Conservation (phyloP, 495 filamentous ascomycete genomes). For the Ramalina peruviana region DNA sequence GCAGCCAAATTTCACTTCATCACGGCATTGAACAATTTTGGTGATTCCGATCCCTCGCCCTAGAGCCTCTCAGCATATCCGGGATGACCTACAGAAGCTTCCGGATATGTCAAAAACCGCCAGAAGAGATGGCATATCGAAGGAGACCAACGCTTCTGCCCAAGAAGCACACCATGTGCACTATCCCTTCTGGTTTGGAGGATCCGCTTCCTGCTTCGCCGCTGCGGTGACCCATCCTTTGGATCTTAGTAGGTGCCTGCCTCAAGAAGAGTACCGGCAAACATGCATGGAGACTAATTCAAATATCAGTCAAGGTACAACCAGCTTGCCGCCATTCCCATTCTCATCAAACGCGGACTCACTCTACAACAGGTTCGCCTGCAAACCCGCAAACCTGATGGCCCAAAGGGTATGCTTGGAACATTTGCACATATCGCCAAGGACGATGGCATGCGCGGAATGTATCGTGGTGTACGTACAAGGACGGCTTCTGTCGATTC, state of each 20-base stretch:
- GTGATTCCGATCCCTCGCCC: too few species aligned
- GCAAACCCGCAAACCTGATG: conserved; percentile 55
- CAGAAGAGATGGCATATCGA: neutral
- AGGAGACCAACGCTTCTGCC: neutral
- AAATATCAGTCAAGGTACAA: too few species aligned
- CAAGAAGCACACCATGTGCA: conserved; percentile 7
- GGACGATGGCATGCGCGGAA: conserved; percentile 17
- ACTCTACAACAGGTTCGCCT: conserved; percentile 23
- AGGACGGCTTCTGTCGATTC: neutral
- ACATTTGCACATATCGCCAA: conserved; percentile 24
- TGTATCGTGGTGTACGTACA: conserved; percentile 26
- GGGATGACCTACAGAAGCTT: too few species aligned
- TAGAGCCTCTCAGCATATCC: too few species aligned
- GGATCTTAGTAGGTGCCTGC: conserved; percentile 21
- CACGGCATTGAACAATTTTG: too few species aligned
- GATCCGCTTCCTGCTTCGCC: conserved; percentile 30
- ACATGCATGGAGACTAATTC: too few species aligned
- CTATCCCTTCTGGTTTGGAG: conserved; percentile 32
- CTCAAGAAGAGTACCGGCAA: too few species aligned
- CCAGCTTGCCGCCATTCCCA: neutral
- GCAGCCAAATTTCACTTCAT: too few species aligned
- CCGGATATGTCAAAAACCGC: neutral
- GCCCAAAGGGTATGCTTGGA: conserved; percentile 20
- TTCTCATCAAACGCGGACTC: neutral
- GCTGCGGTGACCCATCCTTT: conserved; percentile 30